These are phyloP conservation scores for Hordeum vulgare DNA, from an alignment of 176 grass and related monocot genomes.

Conservation along the genomic window DNA sequence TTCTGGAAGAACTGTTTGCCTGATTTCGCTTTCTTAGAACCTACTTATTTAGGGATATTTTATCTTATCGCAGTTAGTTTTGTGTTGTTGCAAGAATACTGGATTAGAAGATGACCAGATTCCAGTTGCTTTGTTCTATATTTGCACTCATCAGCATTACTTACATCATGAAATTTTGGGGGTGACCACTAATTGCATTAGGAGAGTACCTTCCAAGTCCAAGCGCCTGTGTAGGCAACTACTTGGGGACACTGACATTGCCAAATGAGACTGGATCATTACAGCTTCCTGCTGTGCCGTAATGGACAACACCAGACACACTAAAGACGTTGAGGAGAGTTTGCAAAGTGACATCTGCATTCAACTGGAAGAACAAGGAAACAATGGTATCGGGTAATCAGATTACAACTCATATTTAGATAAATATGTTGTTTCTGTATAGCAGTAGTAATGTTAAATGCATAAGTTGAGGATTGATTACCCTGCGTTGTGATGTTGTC, in stretches of 20 bases:
- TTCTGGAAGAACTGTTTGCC: neutral
- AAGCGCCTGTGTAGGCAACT: slow-evolving; percentile 62
- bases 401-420: neutral
- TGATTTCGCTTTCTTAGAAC: neutral
- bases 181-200: neutral
- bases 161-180: neutral
- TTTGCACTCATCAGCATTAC: neutral
- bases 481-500: slow-evolving; percentile 52
- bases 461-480: slow-evolving; percentile 9
- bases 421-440: neutral
- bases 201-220: slow-evolving; percentile 71
- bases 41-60: neutral
- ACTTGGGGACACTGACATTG: slow-evolving; percentile 71
- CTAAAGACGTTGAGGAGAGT: slow-evolving; percentile 61
- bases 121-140: neutral
- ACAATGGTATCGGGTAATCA: neutral
- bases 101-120: neutral
- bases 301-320: slow-evolving; percentile 73
- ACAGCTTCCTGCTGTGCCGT: slow-evolving; percentile 61
- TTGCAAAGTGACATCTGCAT: slow-evolving; percentile 79
- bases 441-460: neutral
- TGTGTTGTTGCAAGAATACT: neutral
- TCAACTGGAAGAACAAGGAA: slow-evolving; percentile 40
- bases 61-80: neutral
- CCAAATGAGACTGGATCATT: slow-evolving; percentile 75